Percentiles rank a stretch among this genome's conserved stretches.
These are phyloP conservation scores for Fagus sylvatica DNA, from an alignment of 306 rosid species.

Conservation along the genomic window DNA sequence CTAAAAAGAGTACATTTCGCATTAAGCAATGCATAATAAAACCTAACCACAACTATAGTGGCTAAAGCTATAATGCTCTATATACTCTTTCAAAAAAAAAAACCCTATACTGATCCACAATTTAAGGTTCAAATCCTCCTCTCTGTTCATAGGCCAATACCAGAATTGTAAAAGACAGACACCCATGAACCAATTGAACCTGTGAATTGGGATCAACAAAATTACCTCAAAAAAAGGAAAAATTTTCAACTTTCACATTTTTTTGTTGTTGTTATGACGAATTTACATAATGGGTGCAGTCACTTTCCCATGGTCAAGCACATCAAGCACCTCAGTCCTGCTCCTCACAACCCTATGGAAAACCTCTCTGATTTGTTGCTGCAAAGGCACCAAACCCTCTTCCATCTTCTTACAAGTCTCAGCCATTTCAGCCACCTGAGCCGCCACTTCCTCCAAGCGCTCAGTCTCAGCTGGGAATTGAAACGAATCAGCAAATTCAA, in stretches of 20 bases:
- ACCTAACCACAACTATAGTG: slow-evolving; percentile 10
- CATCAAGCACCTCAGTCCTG: slow-evolving; percentile 74
- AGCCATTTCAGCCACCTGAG: slow-evolving; percentile 62
- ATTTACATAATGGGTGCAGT: slow-evolving; percentile 45
- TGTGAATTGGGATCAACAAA: background rate
- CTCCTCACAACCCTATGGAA: slow-evolving; percentile 84
- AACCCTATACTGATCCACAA: slow-evolving; percentile 35
- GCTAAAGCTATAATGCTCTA: slow-evolving; percentile 3
- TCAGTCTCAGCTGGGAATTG: slow-evolving; percentile 63
- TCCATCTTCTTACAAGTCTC: slow-evolving; percentile 81
- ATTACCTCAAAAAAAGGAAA: background rate
- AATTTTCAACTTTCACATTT: background rate
- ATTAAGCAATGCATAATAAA: slow-evolving; percentile 2
- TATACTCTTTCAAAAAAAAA: slow-evolving; percentile 12
- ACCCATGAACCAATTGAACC: slow-evolving; percentile 20
- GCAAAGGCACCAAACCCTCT: slow-evolving; percentile 81
- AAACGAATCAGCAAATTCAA: slow-evolving; percentile 66
- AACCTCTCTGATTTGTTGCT: slow-evolving; percentile 83
- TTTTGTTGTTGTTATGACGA: background rate
- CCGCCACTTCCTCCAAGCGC: slow-evolving; percentile 53
- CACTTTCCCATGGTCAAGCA: slow-evolving; percentile 66
- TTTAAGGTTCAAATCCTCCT: slow-evolving; percentile 16
- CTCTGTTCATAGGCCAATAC: slow-evolving; percentile 9
- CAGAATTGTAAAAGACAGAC: background rate
- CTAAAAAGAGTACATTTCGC: slow-evolving; percentile 4